These are phyloP conservation scores for Kodamaea kakaduensis DNA, from an alignment of 805 yeast genomes.

Conservation along the genomic window DNA sequence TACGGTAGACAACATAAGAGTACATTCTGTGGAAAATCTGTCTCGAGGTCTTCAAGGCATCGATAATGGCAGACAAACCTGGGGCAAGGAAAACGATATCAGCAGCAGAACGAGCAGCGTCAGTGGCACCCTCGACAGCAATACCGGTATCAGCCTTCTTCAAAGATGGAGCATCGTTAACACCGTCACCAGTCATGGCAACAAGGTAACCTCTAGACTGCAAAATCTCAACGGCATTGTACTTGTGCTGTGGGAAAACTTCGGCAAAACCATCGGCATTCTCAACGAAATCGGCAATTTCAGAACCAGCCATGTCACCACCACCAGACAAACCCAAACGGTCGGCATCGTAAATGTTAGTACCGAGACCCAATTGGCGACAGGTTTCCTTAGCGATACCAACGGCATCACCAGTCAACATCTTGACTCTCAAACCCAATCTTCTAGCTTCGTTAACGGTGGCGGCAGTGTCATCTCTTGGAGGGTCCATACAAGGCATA, in stretches of 20 bases:
- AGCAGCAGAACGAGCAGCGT: constrained; percentile 96
- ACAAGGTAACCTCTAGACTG: constrained; percentile 95
- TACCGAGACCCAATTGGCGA: constrained; percentile 95
- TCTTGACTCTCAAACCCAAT: constrained; percentile 92
- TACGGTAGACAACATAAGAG: constrained; percentile 96
- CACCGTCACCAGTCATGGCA: constrained; percentile 99
- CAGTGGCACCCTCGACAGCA: constrained; percentile 98
- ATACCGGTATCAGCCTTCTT: constrained; percentile 88
- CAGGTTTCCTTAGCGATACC: constrained; percentile 98
- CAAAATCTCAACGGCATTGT: constrained; percentile 91
- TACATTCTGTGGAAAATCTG: constrained; percentile 86
- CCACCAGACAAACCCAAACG: constrained; percentile 92
- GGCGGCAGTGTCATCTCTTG: constrained; percentile 96
- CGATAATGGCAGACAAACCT: constrained; percentile 32
- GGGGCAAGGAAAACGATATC: constrained; percentile 72
- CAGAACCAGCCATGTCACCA: constrained; percentile 96
- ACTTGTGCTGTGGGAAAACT: constrained; percentile 97
- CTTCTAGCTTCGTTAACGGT: constrained; percentile 88
- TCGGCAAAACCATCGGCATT: constrained; percentile 98
- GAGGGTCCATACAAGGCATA: constrained; percentile 99
- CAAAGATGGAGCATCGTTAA: constrained; percentile 95
- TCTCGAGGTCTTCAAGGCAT: constrained; percentile 54
- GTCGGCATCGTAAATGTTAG: constrained; percentile 95
- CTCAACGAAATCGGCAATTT: constrained; percentile 95
- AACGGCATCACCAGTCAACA: constrained; percentile 99